phyloP scores from a whole-genome alignment of 371 early-diverging fungal species.

The Blastocladiella emersonii region DNA sequence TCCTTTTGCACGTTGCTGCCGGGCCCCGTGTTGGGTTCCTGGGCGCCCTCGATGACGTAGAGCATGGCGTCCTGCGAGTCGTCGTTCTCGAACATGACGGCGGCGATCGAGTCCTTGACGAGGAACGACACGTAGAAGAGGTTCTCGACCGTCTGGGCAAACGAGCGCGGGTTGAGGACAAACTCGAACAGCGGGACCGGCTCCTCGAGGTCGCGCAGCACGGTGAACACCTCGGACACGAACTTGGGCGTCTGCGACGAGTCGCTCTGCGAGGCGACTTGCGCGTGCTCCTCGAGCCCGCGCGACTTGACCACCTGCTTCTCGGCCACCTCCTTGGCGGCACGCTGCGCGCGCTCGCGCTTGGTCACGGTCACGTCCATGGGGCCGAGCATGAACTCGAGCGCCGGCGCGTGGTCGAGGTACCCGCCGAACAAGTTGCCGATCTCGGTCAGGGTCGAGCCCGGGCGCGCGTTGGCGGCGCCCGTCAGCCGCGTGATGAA shows the following conservation, averaged over 20 bases:
- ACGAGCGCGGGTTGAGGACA: conserved; percentile 78
- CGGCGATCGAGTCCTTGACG: conserved; percentile 64
- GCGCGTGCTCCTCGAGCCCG: neutral
- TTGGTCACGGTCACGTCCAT: neutral
- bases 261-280: neutral
- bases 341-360: neutral
- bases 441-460: neutral
- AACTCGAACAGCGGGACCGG: conserved; percentile 50
- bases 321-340: too few relatives aligned
- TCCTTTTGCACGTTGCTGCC: too few relatives aligned
- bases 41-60: neutral
- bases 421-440: neutral
- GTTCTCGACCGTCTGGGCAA: conserved; percentile 87
- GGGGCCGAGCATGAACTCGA: conserved; percentile 1
- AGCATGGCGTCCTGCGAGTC: neutral
- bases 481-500: neutral
- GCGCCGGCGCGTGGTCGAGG: neutral
- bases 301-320: neutral
- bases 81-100: conserved; percentile 20
- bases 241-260: neutral
- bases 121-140: conserved; percentile 86
- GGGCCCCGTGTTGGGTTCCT: too few relatives aligned
- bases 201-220: neutral
- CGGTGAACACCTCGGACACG: neutral
- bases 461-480: neutral